Percentiles rank a stretch among this genome's conserved stretches.
These are phyloP conservation scores for Lichtheimia hyalospora DNA, from an alignment of 371 early-diverging fungal genomes.

Conservation along the genomic window DNA sequence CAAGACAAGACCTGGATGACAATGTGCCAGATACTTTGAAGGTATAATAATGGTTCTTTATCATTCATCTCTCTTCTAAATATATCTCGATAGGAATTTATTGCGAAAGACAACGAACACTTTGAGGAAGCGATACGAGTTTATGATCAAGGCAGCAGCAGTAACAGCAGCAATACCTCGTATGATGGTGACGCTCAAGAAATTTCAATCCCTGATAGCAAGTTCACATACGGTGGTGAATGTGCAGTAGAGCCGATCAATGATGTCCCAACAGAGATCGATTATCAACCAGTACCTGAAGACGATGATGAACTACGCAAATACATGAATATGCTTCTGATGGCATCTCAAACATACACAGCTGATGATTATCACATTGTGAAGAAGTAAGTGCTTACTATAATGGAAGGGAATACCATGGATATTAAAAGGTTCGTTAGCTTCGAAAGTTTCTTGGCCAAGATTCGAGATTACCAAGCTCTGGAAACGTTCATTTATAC, in stretches of 20 bases:
- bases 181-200: too few relatives aligned
- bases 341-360: not conserved
- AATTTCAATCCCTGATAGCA: too few relatives aligned
- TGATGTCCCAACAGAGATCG: too few relatives aligned
- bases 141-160: not conserved
- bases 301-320: not conserved
- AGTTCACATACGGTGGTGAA: too few relatives aligned
- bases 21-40: not conserved
- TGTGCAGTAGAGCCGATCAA: too few relatives aligned
- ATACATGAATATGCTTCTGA: not conserved
- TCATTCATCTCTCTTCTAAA: too few relatives aligned
- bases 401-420: too few relatives aligned
- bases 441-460: slow-evolving; percentile 18
- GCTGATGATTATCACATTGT: slow-evolving; percentile 29
- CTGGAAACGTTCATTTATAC: slow-evolving; percentile 12
- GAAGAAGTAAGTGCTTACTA: slow-evolving; percentile 18
- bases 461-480: slow-evolving; percentile 9
- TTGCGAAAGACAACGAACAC: slow-evolving; percentile 23
- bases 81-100: slow-evolving; percentile 15
- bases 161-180: too few relatives aligned
- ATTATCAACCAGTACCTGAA: too few relatives aligned
- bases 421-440: not conserved
- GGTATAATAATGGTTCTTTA: too few relatives aligned
- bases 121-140: slow-evolving; percentile 28
- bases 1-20: slow-evolving; percentile 11